Base-by-base conservation (phyloP, 2,329 filamentous ascomycete species). In the Coniella vitis region DNA sequence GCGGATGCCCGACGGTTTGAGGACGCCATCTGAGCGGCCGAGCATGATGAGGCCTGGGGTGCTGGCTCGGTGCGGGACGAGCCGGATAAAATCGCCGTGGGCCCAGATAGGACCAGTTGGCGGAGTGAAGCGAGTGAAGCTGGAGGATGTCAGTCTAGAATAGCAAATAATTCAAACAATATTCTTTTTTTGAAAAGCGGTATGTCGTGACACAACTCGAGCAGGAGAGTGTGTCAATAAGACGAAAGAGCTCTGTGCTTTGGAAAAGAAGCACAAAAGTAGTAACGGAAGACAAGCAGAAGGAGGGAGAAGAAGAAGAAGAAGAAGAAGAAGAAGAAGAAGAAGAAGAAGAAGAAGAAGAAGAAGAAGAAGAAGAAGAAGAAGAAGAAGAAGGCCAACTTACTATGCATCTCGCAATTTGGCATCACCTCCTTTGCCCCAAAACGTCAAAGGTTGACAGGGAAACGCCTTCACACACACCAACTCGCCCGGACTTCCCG, bases 361-460 rank as follows among this genome's bases (percentile, higher is more conserved):
- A 7, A 4, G 9, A 10, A 13, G n/a, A n/a, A 31, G 3, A 7
- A 1, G 19, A 34, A 21, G 32, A 17, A n/a, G 20, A 32, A 17
- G 12, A 20, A 3, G 3, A 38, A 7, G 34, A n/a, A 2, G 2
- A 12, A 14, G 10, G 5, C n/a, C 1, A 4, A 47, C 51, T 10
- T 50, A 53, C 51, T 98, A 98, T 49, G 84, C 87, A 25, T 79
- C 78, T 41, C 75, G 74, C 68, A 97, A 97, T 65, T 90, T 90
- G n/a, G 72, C 74, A 35, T 83, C 77, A 31, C 87, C 87, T 1
- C 74, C 74, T 4, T 74, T 60, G 2, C 88, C 89, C 75, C 88
- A 97, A 69, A 97, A 98, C 53, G 83, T 85, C 25, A 95, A 80
- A 0, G 93, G 93, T 63, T 96, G 88, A 60, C 87, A 93, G 1